Evolutionary conservation across 805 yeast genomes (phyloP).

Genomic region (Teunomyces lycoperdinae): DNA sequence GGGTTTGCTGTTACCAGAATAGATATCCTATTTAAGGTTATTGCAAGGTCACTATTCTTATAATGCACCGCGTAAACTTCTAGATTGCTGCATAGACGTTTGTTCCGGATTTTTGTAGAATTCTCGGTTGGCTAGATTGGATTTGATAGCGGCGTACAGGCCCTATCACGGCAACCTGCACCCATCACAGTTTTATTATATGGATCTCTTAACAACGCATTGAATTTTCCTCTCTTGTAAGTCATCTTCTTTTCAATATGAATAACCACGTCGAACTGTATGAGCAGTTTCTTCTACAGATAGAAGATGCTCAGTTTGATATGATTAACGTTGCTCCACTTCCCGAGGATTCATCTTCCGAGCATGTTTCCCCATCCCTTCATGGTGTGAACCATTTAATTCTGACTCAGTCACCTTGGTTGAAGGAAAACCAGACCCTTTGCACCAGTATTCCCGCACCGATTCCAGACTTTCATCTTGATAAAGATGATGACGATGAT

Average conservation of each 20-base stretch:
- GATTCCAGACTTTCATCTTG: conserved; percentile 5
- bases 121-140: no score
- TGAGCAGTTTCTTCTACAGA: conserved; percentile 22
- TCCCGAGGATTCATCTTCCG: not conserved
- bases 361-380: not conserved
- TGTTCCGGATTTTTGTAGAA: no score
- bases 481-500: conserved; percentile 11
- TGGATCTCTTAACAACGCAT: not conserved
- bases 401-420: not conserved
- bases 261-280: conserved; percentile 21
- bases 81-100: no score
- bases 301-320: conserved; percentile 18
- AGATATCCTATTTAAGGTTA: no score
- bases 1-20: no score
- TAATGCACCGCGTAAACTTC: no score
- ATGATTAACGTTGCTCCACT: conserved; percentile 11
- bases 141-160: no score
- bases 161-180: not conserved
- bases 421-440: not conserved
- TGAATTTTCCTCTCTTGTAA: not conserved
- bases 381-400: not conserved
- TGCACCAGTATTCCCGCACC: not conserved
- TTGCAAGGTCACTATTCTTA: no score
- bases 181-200: not conserved
- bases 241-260: conserved; percentile 1